Percentiles rank a stretch among this genome's conserved stretches.
Conservation (phyloP, 345 rosid species). For the Citrus sp. region DNA sequence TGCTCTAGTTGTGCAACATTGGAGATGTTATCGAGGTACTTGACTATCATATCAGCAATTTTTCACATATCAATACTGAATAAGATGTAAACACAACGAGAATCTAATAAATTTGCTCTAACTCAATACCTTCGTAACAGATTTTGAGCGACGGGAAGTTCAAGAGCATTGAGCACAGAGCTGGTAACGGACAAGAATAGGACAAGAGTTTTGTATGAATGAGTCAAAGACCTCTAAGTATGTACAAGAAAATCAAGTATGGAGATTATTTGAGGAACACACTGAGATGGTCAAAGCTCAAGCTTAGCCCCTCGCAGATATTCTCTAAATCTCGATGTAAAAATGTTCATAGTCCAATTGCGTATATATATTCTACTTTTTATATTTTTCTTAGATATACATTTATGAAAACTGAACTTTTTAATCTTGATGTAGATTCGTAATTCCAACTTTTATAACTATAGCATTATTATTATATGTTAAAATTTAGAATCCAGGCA, state of each 20-base stretch:
- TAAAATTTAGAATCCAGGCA: not conserved
- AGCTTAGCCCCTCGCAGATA: not conserved
- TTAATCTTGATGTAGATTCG: no score
- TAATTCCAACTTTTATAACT: no score
- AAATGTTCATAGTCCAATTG: no score
- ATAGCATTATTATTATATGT: no score
- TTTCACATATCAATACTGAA: not conserved
- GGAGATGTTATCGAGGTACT: slow-evolving; percentile 29
- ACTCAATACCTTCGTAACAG: not conserved
- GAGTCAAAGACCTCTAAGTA: not conserved
- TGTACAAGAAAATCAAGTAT: slow-evolving; percentile 17
- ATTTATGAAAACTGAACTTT: no score
- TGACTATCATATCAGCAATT: not conserved
- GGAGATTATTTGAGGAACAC: slow-evolving; percentile 22
- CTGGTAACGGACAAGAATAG: slow-evolving; percentile 13
- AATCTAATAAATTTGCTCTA: no score
- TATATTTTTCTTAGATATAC: no score
- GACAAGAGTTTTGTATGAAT: slow-evolving; percentile 18
- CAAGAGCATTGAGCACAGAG: slow-evolving; percentile 27
- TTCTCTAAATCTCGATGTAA: no score
- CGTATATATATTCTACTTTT: no score
- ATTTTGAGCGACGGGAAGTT: slow-evolving; percentile 27
- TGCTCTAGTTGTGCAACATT: slow-evolving; percentile 24
- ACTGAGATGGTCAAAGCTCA: slow-evolving; percentile 9
- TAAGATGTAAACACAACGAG: not conserved